Evolutionary conservation across 177 flowering plant genomes (phyloP), one percentile per base, ranked within the genome.

Genomic region (Tripterygium wilfordii): DNA sequence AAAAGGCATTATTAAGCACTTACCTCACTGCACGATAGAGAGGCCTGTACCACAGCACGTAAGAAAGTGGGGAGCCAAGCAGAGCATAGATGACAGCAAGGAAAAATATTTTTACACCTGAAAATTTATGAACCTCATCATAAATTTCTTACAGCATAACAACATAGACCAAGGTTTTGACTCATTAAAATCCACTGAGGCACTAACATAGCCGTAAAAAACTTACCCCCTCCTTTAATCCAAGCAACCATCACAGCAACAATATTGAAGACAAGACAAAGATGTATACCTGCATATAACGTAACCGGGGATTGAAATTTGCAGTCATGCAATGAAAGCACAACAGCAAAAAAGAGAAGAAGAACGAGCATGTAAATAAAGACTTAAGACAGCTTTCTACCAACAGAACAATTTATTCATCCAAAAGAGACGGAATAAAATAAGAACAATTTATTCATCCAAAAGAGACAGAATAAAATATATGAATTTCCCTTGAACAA

Each of bases 1-100:
- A 1, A 4, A 16, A 14, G 22, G 24, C 13, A 18, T 17, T 10
- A 14, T 13, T 18, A 35, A 37, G 26, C n/a, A 22, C 43, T 33
- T 77, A 80, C 99, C 95, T 94, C 94, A 94, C 77, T 30, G 92
- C 97, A 49, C 92, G 84, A 68, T 94, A 94, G 13, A 94, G 79
- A 39, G 99, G 99, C 69, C 94, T 81, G 68, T 94, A 94, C 99
- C 99, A 94, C 33, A 94, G 66, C 37, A 94, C 75, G 68, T 90
- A 94, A 0, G 99, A 90, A 46, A 90, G 71, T 10, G 99, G 99
- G 38, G 69, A 60, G 60, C 99, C 99, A 45, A 76, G 66, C 33
- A 90, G 48, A 13, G 83, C 85, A 68, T 94, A 94, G 50, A 94
- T 94, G 30, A 53, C 47, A n/a, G 99, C 85, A 67, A 94, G 96